phyloP scores from a whole-genome alignment of 176 grass and related monocot genomes.

The Phoenix roebelenii region DNA sequence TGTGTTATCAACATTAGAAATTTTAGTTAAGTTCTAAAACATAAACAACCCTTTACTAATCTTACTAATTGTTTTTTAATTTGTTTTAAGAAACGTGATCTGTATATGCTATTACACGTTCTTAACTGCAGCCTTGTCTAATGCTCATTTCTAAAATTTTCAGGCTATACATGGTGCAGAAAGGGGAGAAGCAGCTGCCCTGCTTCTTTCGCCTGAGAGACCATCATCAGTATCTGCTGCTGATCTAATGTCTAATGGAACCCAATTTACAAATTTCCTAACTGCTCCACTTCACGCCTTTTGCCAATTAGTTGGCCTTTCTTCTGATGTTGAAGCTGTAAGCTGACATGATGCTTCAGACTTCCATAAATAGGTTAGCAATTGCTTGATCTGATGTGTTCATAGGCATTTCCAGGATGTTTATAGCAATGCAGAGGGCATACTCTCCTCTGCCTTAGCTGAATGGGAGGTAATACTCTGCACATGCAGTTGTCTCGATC shows the following conservation, averaged over 20 bases:
- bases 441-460: slow-evolving; percentile 76
- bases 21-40: too few species aligned
- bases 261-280: slow-evolving; percentile 92
- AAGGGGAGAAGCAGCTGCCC: slow-evolving; percentile 65
- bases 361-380: neutral
- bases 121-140: neutral
- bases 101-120: neutral
- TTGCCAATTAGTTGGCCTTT: slow-evolving; percentile 76
- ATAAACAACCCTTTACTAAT: too few species aligned
- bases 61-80: neutral
- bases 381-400: slow-evolving; percentile 1
- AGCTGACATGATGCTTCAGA: slow-evolving; percentile 14
- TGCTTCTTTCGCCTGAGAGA: slow-evolving; percentile 80
- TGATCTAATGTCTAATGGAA: slow-evolving; percentile 47
- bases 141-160: slow-evolving; percentile 12
- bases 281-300: slow-evolving; percentile 95
- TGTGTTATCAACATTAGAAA: too few species aligned
- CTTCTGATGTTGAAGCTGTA: slow-evolving; percentile 59
- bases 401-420: slow-evolving; percentile 47
- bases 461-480: slow-evolving; percentile 74
- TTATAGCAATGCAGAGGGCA: slow-evolving; percentile 45
- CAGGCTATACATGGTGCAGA: slow-evolving; percentile 85
- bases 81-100: neutral
- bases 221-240: slow-evolving; percentile 33
- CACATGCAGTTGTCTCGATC: slow-evolving; percentile 53